Conservation (phyloP, 2,329 filamentous ascomycete genomes). For the Aciculosporium take region DNA sequence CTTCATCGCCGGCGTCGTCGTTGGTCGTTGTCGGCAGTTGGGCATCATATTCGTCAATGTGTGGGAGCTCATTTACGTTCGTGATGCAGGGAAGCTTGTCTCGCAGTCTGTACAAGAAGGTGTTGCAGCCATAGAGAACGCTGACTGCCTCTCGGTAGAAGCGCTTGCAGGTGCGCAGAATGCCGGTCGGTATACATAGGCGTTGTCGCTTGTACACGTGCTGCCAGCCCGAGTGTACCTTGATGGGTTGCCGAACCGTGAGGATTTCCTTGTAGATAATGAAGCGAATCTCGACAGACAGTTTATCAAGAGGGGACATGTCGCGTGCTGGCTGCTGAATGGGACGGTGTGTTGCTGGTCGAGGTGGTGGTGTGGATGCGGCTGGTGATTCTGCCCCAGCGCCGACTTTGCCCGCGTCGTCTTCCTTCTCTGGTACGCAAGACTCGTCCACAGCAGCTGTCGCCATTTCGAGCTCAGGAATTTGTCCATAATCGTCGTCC, state of each 20-base stretch:
- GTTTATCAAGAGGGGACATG: background rate
- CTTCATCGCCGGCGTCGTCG: slow-evolving; percentile 3
- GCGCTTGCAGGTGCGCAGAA: slow-evolving; percentile 23
- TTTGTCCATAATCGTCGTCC: background rate
- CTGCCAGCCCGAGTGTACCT: slow-evolving; percentile 21
- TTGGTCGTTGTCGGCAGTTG: background rate
- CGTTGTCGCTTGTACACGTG: slow-evolving; percentile 16
- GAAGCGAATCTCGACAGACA: slow-evolving; percentile 18
- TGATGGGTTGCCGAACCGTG: slow-evolving; percentile 17
- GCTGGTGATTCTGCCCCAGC: background rate
- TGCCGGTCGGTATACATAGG: slow-evolving; percentile 18
- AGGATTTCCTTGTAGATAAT: slow-evolving; percentile 20
- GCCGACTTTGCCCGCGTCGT: background rate
- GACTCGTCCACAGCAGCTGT: background rate
- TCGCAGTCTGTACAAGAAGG: slow-evolving; percentile 31
- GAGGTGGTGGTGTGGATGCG: background rate
- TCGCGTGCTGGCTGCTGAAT: background rate
- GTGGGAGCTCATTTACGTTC: slow-evolving; percentile 8
- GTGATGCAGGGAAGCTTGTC: slow-evolving; percentile 16
- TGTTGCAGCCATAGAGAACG: slow-evolving; percentile 34
- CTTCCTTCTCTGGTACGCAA: background rate
- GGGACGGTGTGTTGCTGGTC: background rate
- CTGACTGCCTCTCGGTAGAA: slow-evolving; percentile 23
- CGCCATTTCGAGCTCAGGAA: background rate
- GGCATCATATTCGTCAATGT: slow-evolving; percentile 7